Base-by-base conservation (phyloP, 495 filamentous ascomycete genomes). In the Bathelium albidoporum region DNA sequence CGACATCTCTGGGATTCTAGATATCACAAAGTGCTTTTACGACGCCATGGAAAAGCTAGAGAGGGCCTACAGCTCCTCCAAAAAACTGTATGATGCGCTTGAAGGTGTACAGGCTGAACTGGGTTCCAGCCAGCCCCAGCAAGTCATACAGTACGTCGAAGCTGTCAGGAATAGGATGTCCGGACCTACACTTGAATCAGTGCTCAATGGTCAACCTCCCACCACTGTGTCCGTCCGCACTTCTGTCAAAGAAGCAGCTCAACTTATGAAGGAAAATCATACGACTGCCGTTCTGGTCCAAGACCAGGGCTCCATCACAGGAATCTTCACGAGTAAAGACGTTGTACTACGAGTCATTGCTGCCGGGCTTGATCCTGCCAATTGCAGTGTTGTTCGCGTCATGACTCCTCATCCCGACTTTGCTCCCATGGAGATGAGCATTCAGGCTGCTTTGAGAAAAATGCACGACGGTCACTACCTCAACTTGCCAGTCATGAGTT, bases 401-500 rank as follows among this genome's bases (percentile, higher is more conserved):
- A 98, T 98, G 94, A 98, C 94, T 20, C 94, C 94, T 62, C 94
- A 98, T 73, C 94, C 94, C 10, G 94, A 98, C 70, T 98, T 98
- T 81, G 94, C 94, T 61, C 94, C 94, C 14, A 88, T 92, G 78
- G 93, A 97, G 76, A 97, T 97, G 95, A 97, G 84, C 75, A 98
- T 98, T 70, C 94, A 98, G 76, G 90, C 93, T 62, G 94, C 94
- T 71, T 83, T 98, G 49, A 86, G 94, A 63, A 98, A 97, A 80
- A 98, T 98, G 94, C 94, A 98, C 76, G 94, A 98, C 81, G 94
- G 94, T 28, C 94, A 98, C 74, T 98, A 98, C 70, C 84, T 98
- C 26, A 98, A 98, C 73, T 80, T 98, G 29, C 94, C 94, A 10
- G 94, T 98, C 34, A 98, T 98, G 94, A 97, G 97, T 74, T 63